Percentiles rank a stretch among this genome's conserved stretches.
phyloP scores from a whole-genome alignment of 495 filamentous ascomycete genomes.

The Lophiostoma macrostomum region DNA sequence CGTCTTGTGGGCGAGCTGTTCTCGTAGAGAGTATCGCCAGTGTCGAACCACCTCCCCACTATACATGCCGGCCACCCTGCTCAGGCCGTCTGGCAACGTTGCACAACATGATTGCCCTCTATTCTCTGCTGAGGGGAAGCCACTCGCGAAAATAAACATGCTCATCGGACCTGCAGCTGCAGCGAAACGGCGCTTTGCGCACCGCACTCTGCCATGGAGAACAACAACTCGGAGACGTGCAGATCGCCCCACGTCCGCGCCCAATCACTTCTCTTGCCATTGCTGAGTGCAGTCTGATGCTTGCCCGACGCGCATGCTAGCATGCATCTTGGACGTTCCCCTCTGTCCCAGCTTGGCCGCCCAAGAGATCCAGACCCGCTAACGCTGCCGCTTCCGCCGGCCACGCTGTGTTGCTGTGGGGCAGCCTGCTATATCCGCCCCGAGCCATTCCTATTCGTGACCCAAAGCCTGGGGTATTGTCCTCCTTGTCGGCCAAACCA shows the following conservation, averaged over 20 bases:
- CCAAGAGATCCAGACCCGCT: constrained; percentile 27
- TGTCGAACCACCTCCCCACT: constrained; percentile 18
- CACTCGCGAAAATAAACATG: background rate
- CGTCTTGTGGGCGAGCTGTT: background rate
- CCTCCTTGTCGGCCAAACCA: constrained; percentile 6
- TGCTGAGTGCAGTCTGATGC: background rate
- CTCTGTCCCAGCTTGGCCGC: background rate
- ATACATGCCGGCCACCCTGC: background rate
- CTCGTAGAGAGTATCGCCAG: constrained; percentile 28
- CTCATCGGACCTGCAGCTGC: constrained; percentile 22
- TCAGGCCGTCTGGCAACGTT: constrained; percentile 9
- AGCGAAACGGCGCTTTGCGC: constrained; percentile 5
- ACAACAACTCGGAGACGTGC: constrained; percentile 13
- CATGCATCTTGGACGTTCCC: constrained; percentile 1
- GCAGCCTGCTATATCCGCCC: constrained; percentile 12
- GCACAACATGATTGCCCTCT: constrained; percentile 17
- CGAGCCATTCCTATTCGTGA: constrained; percentile 14
- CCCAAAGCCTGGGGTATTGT: constrained; percentile 28
- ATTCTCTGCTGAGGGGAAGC: background rate
- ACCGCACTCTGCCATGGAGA: too few species aligned
- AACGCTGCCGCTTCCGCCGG: constrained; percentile 5
- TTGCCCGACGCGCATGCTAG: constrained; percentile 3
- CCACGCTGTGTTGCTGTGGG: constrained; percentile 8
- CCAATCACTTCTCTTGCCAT: constrained; percentile 12
- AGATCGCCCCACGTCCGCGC: constrained; percentile 11